A percentile compares a stretch with the other conserved stretches of the same genome.
phyloP scores from a whole-genome alignment of 768 basidiomycete species.

The Mycena amicta region DNA sequence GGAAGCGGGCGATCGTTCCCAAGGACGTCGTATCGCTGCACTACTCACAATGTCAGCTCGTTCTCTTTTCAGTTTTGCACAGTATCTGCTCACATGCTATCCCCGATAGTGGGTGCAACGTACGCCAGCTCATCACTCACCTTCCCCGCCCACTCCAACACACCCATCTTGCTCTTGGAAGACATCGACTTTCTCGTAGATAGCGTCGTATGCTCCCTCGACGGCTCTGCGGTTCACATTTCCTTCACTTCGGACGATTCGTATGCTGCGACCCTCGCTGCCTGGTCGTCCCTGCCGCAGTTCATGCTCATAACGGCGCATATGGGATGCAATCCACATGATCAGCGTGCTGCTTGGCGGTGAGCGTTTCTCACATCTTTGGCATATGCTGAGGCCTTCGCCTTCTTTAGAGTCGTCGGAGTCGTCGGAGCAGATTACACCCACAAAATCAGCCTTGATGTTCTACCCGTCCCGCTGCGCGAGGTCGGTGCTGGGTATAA shows the following conservation, averaged over 20 bases:
- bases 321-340: conserved; percentile 10
- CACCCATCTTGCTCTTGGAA: conserved; percentile 11
- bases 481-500: conserved; percentile 4
- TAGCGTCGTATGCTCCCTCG: not conserved
- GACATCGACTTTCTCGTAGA: conserved; percentile 9
- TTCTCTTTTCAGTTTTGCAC: not conserved
- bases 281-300: conserved; percentile 8
- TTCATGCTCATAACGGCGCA: conserved; percentile 13
- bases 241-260: conserved; percentile 7
- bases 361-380: not conserved
- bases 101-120: not conserved
- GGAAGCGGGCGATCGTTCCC: conserved; percentile 12
- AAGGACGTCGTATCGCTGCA: conserved; percentile 4
- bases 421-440: not conserved
- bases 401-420: not conserved
- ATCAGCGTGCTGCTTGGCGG: conserved; percentile 15
- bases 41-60: conserved; percentile 8
- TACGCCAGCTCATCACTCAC: conserved; percentile 7
- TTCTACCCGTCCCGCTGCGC: not conserved
- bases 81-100: not conserved
- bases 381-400: not conserved
- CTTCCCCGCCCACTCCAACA: conserved; percentile 5
- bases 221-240: not conserved
- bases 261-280: not conserved
- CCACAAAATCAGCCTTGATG: conserved; percentile 1